Base-by-base conservation (phyloP, 1,284 basidiomycete species). In the Ustilago shanxiensis region DNA sequence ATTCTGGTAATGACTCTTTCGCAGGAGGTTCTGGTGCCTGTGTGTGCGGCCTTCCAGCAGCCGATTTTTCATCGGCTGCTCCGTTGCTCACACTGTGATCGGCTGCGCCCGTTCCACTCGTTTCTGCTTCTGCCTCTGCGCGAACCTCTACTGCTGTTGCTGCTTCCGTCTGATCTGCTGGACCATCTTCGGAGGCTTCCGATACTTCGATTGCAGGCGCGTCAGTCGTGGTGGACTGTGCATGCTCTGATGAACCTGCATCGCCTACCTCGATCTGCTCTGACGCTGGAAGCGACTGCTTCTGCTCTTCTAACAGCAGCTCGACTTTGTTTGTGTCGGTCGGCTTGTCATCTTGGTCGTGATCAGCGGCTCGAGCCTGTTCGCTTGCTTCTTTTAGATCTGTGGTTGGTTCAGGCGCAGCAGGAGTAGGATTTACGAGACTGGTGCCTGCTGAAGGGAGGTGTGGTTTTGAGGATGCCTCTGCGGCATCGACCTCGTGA, bases 371-470 rank as follows among this genome's bases (percentile, higher is more conserved):
- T 11, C 37, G 9, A 2, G 9, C 24, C 20, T 45, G 68, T 14
- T 65, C 49, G 14, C 45, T n/a, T 10, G 31, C 49, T n/a, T 5
- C 20, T 29, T 56, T 47, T 44, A 39, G 16, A 0, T 18, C 5
- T 22, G 59, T 22, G 28, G 66, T 37, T 49, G 41, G 20, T 20
- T 22, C 20, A 20, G 14, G 29, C 5, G 22, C n/a, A 5, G 60
- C 24, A 41, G 64, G 13, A 20, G 63, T 53, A n/a, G 62, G 51
- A 11, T 67, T 50, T 31, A 69, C 62, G 20, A 77, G 63, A 33
- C 69, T 77, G n/a, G 73, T 67, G 22, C 73, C 65, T 24, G 55
- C 69, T 5, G 69, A 64, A 47, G 73, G 69, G 10, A 77, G 69
- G 9, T 69, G 61, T 29, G 69, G 73, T 33, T 77, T 77, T n/a